A percentile compares a stretch with the other conserved stretches of the same genome.
Evolutionary conservation across 2,329 filamentous ascomycete species (phyloP).

Genomic region (Mycosphaerella arachidis): DNA sequence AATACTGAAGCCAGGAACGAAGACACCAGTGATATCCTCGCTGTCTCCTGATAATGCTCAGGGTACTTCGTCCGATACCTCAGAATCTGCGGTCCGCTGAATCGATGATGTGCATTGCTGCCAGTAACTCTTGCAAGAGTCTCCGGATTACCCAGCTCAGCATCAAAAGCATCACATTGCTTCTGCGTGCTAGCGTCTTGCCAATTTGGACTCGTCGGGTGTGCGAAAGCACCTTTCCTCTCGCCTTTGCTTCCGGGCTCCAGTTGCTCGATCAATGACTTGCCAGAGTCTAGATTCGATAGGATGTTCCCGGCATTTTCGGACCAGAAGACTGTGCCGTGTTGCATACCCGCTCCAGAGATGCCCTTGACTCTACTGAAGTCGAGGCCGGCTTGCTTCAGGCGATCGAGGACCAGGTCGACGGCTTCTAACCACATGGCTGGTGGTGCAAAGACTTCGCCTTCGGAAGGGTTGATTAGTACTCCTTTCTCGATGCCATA

Average conservation of each 20-base stretch:
- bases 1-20: slow-evolving; percentile 92
- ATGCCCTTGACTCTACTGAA: slow-evolving; percentile 73
- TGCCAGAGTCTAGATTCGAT: slow-evolving; percentile 53
- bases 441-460: slow-evolving; percentile 89
- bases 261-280: slow-evolving; percentile 68
- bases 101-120: slow-evolving; percentile 94
- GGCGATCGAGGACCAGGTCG: slow-evolving; percentile 72
- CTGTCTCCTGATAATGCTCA: slow-evolving; percentile 72
- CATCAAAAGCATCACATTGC: slow-evolving; percentile 87
- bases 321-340: slow-evolving; percentile 95
- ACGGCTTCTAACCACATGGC: slow-evolving; percentile 92
- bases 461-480: slow-evolving; percentile 70
- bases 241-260: slow-evolving; percentile 37
- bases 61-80: slow-evolving; percentile 77
- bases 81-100: slow-evolving; percentile 96
- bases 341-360: slow-evolving; percentile 92
- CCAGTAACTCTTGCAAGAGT: slow-evolving; percentile 75
- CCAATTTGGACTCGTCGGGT: slow-evolving; percentile 92
- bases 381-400: slow-evolving; percentile 66
- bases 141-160: slow-evolving; percentile 59
- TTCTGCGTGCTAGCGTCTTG: slow-evolving; percentile 92
- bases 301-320: slow-evolving; percentile 63
- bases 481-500: slow-evolving; percentile 82
- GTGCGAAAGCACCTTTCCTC: slow-evolving; percentile 62
- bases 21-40: slow-evolving; percentile 86